These are phyloP conservation scores for Cyclanthera cordifolia DNA, from an alignment of 306 rosid species.

Conservation along the genomic window DNA sequence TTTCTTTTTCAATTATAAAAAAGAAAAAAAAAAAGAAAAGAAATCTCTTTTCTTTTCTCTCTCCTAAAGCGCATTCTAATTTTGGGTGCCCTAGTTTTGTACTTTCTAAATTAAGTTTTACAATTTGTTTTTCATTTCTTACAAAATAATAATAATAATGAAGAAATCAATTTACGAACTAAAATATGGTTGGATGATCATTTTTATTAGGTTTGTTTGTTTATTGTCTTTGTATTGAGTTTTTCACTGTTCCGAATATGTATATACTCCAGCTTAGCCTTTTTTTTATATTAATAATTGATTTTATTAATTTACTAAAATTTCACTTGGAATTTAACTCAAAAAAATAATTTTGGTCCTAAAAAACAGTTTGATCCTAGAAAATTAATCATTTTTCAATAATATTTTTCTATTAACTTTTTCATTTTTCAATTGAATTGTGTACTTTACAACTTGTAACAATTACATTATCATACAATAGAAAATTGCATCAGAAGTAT, in stretches of 20 bases:
- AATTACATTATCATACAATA: no score
- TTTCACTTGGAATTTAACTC: background rate
- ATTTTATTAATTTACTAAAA: background rate
- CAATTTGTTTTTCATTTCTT: background rate
- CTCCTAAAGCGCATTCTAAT: background rate
- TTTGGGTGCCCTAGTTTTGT: conserved; percentile 9
- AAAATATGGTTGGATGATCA: background rate
- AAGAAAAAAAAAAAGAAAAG: background rate
- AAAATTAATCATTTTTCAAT: no score
- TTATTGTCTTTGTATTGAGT: background rate
- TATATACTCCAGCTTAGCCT: background rate
- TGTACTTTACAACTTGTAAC: no score
- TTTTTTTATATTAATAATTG: background rate
- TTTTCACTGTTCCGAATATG: background rate
- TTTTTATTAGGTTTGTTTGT: background rate
- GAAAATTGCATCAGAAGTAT: no score
- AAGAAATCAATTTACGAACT: background rate
- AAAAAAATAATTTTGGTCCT: background rate
- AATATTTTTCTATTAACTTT: no score
- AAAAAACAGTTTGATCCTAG: no score
- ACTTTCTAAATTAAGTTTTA: background rate
- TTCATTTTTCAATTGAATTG: no score
- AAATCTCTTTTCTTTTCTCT: background rate
- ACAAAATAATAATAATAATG: background rate
- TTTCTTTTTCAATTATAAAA: background rate